Base-by-base conservation (phyloP, 305 asterid genomes). In the Fraxinus albicans region DNA sequence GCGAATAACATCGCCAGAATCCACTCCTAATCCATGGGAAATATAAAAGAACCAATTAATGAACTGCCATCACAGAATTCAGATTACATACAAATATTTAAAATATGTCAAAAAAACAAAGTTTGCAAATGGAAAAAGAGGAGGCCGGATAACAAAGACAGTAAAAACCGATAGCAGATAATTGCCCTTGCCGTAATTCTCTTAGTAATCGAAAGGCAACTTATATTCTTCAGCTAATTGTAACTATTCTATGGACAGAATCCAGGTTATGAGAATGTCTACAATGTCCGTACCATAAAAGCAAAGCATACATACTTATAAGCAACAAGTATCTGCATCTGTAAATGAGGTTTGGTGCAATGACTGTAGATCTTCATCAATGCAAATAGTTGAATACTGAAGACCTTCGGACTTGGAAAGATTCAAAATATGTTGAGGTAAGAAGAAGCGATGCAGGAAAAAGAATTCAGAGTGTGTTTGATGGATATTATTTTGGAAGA, bases 1-100 rank as follows among this genome's bases (percentile, higher is more conserved):
- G 77, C 91, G 93, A 78, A 95, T 90, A 25, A 92, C 90, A 88
- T 95, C 98, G 42, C 94, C 94, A 73, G 92, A 88, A 76, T 92
- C 98, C 89, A 95, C 93, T 79, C 99, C 99, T 95, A 86, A 85
- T 76, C 77, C 83, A 86, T 85, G 36, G 70, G 38, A 84, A 33
- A 83, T 9, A 80, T 42, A 55, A 81, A 80, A 35, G 1, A 58
- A 72, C 13, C 67, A 65, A 73, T 69, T 23, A 80, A 76, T 73
- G 34, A 36, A 78, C 77, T 75, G 42, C 47, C 67, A 80, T 35
- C 67, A 85, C 53, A 74, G 17, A 80, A 80, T 67, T 21, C 75
- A 8, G 10, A 33, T 67, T 65, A 33, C 35, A 36, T 35, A 79
- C 21, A 76, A 63, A 73, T 35, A 34, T 25, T 35, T 27, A n/a